These are phyloP conservation scores for Aspergillus thermomutatus DNA, from an alignment of 2,329 filamentous ascomycete genomes.

Conservation along the genomic window DNA sequence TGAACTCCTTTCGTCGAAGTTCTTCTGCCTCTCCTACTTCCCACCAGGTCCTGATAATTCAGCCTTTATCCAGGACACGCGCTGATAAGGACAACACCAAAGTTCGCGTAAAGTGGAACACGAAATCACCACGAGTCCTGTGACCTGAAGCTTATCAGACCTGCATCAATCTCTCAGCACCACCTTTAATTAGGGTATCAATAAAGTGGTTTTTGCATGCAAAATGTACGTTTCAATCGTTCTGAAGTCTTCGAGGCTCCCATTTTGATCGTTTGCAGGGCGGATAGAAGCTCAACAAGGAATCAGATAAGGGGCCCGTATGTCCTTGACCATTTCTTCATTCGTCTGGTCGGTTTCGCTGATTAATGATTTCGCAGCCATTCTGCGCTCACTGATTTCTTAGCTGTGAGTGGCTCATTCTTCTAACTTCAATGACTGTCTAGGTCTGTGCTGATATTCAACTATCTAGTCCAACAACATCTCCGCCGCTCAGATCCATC, in stretches of 20 bases:
- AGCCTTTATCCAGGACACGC: conserved; percentile 5
- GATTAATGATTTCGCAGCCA: conserved; percentile 41
- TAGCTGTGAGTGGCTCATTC: conserved; percentile 50
- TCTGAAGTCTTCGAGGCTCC: background rate
- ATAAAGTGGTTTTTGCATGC: background rate
- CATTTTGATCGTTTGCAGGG: conserved; percentile 18
- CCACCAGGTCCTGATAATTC: background rate
- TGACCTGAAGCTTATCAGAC: conserved; percentile 22
- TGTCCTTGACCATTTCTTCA: conserved; percentile 19
- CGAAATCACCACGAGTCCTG: conserved; percentile 37
- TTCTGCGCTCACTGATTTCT: conserved; percentile 65
- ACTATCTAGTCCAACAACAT: conserved; percentile 58
- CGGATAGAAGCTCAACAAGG: conserved; percentile 27
- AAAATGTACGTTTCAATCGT: conserved; percentile 13
- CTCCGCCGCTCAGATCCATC: conserved; percentile 60
- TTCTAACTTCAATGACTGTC: background rate
- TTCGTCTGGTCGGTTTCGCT: background rate
- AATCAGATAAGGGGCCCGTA: conserved; percentile 46
- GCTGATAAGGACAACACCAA: conserved; percentile 11
- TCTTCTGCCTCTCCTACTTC: background rate
- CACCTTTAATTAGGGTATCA: background rate
- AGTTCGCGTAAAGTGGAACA: conserved; percentile 41
- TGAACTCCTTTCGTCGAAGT: background rate
- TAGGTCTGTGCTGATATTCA: background rate
- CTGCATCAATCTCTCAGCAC: background rate